These are phyloP conservation scores for Colletotrichum sp. DNA, from an alignment of 2,329 filamentous ascomycete genomes.

Conservation along the genomic window DNA sequence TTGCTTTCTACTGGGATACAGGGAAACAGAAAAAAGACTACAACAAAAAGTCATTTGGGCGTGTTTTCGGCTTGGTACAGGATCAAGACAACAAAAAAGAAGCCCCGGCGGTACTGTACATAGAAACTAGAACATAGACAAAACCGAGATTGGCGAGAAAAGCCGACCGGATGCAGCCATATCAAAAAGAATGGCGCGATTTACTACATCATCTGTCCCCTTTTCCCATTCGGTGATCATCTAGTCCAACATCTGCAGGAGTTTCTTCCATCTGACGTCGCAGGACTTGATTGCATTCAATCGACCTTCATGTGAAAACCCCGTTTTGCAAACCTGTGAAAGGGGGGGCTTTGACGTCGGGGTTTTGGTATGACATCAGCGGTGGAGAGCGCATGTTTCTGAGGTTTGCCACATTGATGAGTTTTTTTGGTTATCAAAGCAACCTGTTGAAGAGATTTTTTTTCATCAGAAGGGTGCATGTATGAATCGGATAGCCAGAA, in stretches of 20 bases:
- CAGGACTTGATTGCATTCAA: not conserved
- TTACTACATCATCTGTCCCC: not conserved
- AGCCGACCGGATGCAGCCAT: not conserved
- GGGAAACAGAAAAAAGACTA: not conserved
- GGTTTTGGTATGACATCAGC: not conserved
- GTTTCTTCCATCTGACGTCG: not conserved
- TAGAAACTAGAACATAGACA: constrained; percentile 6
- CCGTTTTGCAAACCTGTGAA: not conserved
- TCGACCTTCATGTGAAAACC: not conserved
- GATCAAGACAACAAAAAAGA: not conserved
- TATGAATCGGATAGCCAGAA: not conserved
- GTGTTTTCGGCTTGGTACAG: not conserved
- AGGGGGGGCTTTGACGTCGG: not conserved
- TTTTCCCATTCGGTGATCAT: not conserved
- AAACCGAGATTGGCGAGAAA: not conserved
- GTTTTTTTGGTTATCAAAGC: not conserved
- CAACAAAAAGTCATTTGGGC: not conserved
- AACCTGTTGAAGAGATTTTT: not conserved
- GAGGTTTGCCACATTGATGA: not conserved
- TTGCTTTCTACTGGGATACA: not conserved
- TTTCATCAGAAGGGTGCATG: not conserved
- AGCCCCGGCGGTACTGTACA: not conserved
- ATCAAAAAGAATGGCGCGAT: not conserved
- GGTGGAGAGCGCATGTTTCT: not conserved
- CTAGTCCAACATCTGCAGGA: not conserved